A percentile compares a stretch with the other conserved stretches of the same genome.
Evolutionary conservation across 345 rosid genomes (phyloP).

Genomic region (Acer negundo): DNA sequence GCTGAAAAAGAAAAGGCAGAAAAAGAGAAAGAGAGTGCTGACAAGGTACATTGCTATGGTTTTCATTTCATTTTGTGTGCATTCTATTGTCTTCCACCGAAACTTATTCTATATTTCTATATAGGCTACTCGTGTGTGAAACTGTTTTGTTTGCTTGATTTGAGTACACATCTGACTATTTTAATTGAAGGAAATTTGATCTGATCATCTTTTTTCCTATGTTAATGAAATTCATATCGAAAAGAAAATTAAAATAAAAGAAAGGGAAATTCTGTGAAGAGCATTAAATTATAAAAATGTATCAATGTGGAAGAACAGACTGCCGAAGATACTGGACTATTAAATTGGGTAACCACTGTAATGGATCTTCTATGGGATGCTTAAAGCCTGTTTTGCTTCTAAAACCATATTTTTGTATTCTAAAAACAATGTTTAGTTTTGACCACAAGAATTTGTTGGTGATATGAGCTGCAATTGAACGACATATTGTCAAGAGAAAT

Average conservation of each 20-base stretch:
- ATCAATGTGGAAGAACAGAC: not conserved
- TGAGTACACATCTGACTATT: not conserved
- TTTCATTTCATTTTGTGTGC: not conserved
- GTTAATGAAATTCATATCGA: not conserved
- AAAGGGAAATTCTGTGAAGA: not conserved
- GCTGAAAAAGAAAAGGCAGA: slow-evolving; percentile 58
- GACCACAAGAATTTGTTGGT: not conserved
- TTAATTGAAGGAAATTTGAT: not conserved
- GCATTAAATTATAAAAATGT: not conserved
- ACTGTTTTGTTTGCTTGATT: not conserved
- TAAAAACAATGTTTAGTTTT: not conserved
- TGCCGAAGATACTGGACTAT: not conserved
- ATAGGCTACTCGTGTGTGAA: not conserved
- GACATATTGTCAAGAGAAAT: not conserved
- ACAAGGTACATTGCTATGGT: slow-evolving; percentile 43
- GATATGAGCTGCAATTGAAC: not conserved
- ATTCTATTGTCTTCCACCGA: not conserved
- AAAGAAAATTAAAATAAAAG: not conserved
- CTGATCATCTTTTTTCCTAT: not conserved
- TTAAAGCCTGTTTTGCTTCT: not conserved
- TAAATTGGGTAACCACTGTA: not conserved
- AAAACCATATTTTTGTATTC: not conserved
- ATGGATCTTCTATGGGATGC: not conserved
- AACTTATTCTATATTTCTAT: not conserved
- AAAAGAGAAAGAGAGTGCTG: slow-evolving; percentile 52